Conservation (phyloP, 108 stramenopile species). For the Cyclotella baltica region DNA sequence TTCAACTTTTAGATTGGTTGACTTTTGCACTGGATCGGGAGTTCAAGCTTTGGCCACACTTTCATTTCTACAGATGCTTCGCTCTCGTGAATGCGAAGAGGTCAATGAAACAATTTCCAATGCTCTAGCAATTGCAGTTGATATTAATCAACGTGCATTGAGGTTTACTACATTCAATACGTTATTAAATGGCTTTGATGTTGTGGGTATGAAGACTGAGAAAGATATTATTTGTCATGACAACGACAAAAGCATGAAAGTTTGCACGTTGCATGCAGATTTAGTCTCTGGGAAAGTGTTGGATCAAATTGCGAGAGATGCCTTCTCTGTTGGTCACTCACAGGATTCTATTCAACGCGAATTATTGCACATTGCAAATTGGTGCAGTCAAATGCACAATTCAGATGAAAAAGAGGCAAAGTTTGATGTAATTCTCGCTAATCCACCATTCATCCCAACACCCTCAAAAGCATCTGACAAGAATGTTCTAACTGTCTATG, state of each 20-base stretch:
- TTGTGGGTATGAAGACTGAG: not conserved
- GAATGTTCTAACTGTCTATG: conserved; percentile 29
- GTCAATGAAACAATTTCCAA: conserved; percentile 7
- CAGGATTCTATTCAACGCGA: too few species aligned
- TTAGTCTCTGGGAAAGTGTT: conserved; percentile 28
- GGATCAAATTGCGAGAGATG: not conserved
- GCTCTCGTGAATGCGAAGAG: not conserved
- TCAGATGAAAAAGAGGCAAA: conserved; percentile 17
- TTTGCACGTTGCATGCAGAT: conserved; percentile 44
- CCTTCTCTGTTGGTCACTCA: too few species aligned
- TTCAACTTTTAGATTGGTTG: conserved; percentile 45
- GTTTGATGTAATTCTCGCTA: conserved; percentile 75
- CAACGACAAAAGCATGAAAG: not conserved
- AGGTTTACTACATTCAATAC: conserved; percentile 70
- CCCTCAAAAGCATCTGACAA: conserved; percentile 57
- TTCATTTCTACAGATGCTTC: conserved; percentile 39
- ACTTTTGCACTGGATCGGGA: conserved; percentile 79
- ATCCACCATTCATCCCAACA: conserved; percentile 92
- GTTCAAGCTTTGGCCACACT: conserved; percentile 72
- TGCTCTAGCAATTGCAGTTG: conserved; percentile 56
- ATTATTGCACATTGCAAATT: too few species aligned
- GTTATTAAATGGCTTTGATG: conserved; percentile 61
- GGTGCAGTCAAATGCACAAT: too few species aligned
- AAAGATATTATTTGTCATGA: not conserved
- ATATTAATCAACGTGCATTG: conserved; percentile 78